phyloP scores from a whole-genome alignment of 768 basidiomycete species.

The Russula sp. region DNA sequence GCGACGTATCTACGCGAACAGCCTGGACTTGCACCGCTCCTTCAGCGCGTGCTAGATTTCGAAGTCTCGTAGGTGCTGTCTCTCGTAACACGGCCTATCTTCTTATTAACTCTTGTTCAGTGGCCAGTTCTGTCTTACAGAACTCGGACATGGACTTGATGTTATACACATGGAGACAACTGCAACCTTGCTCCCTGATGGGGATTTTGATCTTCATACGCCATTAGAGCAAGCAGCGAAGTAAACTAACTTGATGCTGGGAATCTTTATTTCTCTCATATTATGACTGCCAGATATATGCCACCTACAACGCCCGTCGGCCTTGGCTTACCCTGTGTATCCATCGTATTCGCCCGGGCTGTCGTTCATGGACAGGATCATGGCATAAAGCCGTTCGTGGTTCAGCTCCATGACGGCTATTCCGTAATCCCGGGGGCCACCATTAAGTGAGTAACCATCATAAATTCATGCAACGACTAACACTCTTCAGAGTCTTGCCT shows the following conservation, averaged over 20 bases:
- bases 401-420: constrained; percentile 36
- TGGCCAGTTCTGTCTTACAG: constrained; percentile 42
- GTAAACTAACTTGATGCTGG: constrained; percentile 26
- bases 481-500: constrained; percentile 14
- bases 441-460: constrained; percentile 25
- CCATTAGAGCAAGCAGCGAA: constrained; percentile 35
- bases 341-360: constrained; percentile 38
- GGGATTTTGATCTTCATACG: constrained; percentile 36
- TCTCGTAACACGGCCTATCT: constrained; percentile 5
- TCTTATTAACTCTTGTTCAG: not conserved
- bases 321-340: constrained; percentile 31
- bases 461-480: not conserved
- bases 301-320: constrained; percentile 37
- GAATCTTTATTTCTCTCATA: not conserved
- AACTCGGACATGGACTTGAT: constrained; percentile 44
- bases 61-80: constrained; percentile 27
- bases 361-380: constrained; percentile 33
- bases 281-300: constrained; percentile 35
- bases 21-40: constrained; percentile 26
- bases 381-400: constrained; percentile 38
- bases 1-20: constrained; percentile 27
- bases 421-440: constrained; percentile 35
- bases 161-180: constrained; percentile 39
- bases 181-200: constrained; percentile 36
- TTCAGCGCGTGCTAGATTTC: constrained; percentile 32